phyloP scores from a whole-genome alignment of 352 stramenopile genomes.

The Globisporangium apiculatum region DNA sequence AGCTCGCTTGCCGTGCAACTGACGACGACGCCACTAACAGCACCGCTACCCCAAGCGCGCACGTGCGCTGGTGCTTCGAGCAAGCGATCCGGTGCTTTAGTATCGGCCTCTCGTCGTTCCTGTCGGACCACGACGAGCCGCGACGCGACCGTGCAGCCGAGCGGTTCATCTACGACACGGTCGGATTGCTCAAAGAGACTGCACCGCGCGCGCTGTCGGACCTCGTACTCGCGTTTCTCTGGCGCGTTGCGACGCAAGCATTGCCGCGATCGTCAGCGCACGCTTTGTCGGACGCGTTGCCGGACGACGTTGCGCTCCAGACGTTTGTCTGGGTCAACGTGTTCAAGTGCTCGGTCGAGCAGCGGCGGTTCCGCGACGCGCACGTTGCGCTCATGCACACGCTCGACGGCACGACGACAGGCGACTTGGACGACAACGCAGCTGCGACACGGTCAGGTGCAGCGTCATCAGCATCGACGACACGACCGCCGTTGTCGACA shows the following conservation, averaged over 20 bases:
- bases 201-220: slow-evolving; percentile 46
- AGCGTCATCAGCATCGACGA: neutral
- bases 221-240: slow-evolving; percentile 56
- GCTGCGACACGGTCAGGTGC: neutral
- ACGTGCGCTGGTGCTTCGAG: slow-evolving; percentile 58
- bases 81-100: slow-evolving; percentile 68
- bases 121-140: slow-evolving; percentile 27
- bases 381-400: slow-evolving; percentile 72
- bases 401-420: slow-evolving; percentile 24
- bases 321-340: slow-evolving; percentile 81
- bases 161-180: slow-evolving; percentile 56
- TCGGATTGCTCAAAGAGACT: slow-evolving; percentile 63
- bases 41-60: slow-evolving; percentile 16
- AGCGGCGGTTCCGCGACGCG: slow-evolving; percentile 47
- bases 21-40: neutral
- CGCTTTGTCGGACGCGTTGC: no score
- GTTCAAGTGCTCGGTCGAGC: slow-evolving; percentile 75
- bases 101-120: slow-evolving; percentile 58
- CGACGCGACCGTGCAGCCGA: slow-evolving; percentile 25
- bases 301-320: slow-evolving; percentile 31
- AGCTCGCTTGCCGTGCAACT: slow-evolving; percentile 18
- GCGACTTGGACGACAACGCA: slow-evolving; percentile 3
- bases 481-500: slow-evolving; percentile 19
- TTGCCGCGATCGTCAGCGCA: slow-evolving; percentile 25
- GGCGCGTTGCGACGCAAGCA: slow-evolving; percentile 53